Evolutionary conservation across 73 alveolate genomes (phyloP).

Genomic region (Blepharisma stoltei): DNA sequence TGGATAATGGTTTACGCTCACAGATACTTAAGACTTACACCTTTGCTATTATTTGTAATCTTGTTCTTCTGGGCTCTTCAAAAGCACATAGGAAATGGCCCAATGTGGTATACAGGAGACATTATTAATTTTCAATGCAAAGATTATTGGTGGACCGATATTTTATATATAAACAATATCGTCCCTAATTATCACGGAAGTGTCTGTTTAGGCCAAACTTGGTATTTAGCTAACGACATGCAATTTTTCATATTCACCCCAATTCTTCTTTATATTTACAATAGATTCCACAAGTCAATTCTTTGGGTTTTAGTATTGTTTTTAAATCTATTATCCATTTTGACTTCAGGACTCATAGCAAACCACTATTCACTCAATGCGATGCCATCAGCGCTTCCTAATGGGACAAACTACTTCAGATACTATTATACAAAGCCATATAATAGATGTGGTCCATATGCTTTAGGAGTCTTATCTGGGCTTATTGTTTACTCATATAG

Average conservation of each 20-base stretch:
- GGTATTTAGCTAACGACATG: conserved; percentile 51
- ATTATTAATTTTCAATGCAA: conserved; percentile 4
- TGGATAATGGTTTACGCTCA: conserved; percentile 31
- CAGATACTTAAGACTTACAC: conserved; percentile 49
- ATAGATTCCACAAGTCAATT: background rate
- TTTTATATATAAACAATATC: conserved; percentile 39
- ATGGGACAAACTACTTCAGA: background rate
- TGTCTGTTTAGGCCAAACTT: conserved; percentile 39
- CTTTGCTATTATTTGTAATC: conserved; percentile 20
- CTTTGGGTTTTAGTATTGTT: background rate
- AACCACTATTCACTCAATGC: background rate
- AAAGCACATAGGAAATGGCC: conserved; percentile 45
- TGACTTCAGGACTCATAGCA: background rate
- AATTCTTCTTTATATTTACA: background rate
- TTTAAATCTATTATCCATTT: background rate
- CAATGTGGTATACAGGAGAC: conserved; percentile 31
- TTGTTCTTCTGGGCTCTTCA: conserved; percentile 11
- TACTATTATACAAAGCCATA: conserved; percentile 39
- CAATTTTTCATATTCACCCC: conserved; percentile 48
- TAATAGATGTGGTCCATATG: conserved; percentile 40
- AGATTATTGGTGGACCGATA: conserved; percentile 42
- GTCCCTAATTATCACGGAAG: conserved; percentile 27
- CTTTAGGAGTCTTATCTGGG: conserved; percentile 36
- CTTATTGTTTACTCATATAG: background rate
- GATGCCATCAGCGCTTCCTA: background rate